Base-by-base conservation (phyloP, 2,329 filamentous ascomycete genomes). In the Fusarium equiseti region DNA sequence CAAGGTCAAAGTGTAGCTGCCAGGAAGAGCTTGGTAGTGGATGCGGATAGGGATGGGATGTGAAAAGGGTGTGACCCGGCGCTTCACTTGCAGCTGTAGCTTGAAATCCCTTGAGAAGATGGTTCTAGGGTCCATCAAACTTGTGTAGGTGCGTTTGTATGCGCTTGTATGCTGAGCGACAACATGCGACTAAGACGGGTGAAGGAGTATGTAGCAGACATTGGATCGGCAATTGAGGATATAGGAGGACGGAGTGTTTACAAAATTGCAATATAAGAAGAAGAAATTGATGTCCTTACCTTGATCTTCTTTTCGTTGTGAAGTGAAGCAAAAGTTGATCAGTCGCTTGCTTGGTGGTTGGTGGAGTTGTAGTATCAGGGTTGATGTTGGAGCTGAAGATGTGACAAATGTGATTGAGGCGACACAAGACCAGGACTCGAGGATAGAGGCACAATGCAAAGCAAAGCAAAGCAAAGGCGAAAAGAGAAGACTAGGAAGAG, bases 1-100 rank as follows among this genome's bases (percentile, higher is more conserved):
- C 60, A 70, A 66, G 50, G 66, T 64, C 57, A 54, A 61, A 53
- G 63, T 45, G 49, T 55, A 67, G 63, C 55, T 61, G 65, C 60
- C 50, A 70, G 57, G 59, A 73, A 72, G 71, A 73, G 67, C 70
- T 66, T 67, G 57, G 50, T 51, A 67, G 68, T 75, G 74, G 76
- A 67, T 66, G 66, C 60, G 68, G 58, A 68, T 73, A 58, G 73
- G 69, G 76, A 68, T 63, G 63, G 68, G 63, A 69, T 71, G 61
- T 71, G 67, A 70, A 72, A 75, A 73, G 75, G 73, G 76, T 76
- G 71, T 77, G 75, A 76, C 71, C 74, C 73, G 71, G 76, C 73
- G 76, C 76, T 78, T 78, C 73, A 73, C 74, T 73, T 76, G 74
- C 74, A 76, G 73, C 58, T 72, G 65, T 76, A 76, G 74, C 68